Evolutionary conservation across 1,284 basidiomycete species (phyloP).

Genomic region (Ganoderma meredithae): DNA sequence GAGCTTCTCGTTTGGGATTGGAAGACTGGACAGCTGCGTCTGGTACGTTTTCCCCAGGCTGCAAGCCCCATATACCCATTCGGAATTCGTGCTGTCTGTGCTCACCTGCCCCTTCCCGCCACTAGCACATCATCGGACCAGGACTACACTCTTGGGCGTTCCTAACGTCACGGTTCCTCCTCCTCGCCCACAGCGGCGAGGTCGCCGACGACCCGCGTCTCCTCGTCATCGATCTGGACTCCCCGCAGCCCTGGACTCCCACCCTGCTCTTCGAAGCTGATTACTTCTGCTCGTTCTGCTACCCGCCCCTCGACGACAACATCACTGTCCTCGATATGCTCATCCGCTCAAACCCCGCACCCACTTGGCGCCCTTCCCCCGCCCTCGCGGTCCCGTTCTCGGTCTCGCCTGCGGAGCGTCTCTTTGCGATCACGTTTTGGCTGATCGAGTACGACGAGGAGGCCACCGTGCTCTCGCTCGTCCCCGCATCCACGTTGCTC

Average conservation of each 20-base stretch:
- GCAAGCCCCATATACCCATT: background rate
- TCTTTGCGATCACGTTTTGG: constrained; percentile 57
- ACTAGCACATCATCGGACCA: constrained; percentile 35
- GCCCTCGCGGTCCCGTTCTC: constrained; percentile 55
- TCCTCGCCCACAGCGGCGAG: constrained; percentile 18
- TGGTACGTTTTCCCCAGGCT: constrained; percentile 43
- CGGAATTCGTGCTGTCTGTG: too few species aligned
- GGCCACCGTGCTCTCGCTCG: constrained; percentile 51
- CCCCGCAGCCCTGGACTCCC: constrained; percentile 32
- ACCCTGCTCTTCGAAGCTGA: constrained; percentile 40
- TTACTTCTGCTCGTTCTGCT: constrained; percentile 49
- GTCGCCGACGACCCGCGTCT: constrained; percentile 21
- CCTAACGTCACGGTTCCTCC: constrained; percentile 43
- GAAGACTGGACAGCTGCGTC: constrained; percentile 53
- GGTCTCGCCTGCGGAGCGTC: constrained; percentile 49
- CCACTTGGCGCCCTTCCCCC: constrained; percentile 48
- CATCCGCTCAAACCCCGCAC: constrained; percentile 66
- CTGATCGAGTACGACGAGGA: constrained; percentile 36
- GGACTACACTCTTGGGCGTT: constrained; percentile 55
- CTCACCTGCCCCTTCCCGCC: too few species aligned
- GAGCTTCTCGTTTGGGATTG: constrained; percentile 71
- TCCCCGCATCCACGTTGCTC: constrained; percentile 55
- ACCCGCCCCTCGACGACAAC: constrained; percentile 44
- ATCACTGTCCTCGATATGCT: constrained; percentile 44
- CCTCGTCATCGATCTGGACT: constrained; percentile 43